Percentiles rank a stretch among this genome's conserved stretches.
These are phyloP conservation scores for Neofusicoccum ribis DNA, from an alignment of 2,329 filamentous ascomycete species.

Conservation along the genomic window DNA sequence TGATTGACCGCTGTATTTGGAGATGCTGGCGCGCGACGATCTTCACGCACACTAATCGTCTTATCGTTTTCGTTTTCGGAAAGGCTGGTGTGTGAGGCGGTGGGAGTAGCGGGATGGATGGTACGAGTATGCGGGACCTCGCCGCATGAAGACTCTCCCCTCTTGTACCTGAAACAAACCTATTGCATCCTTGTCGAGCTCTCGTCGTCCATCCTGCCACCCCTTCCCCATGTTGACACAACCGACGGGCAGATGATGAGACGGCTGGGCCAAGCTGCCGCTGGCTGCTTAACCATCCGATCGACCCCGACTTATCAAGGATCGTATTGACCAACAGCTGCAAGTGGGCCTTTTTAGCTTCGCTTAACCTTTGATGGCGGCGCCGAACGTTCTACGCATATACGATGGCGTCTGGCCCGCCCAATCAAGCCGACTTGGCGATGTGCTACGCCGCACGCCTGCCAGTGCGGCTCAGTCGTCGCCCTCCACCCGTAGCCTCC, in stretches of 20 bases:
- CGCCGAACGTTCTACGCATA: not conserved
- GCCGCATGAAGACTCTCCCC: not conserved
- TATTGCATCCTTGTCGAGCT: not conserved
- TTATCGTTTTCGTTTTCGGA: no score
- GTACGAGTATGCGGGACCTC: no score
- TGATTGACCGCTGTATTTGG: no score
- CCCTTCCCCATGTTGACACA: no score
- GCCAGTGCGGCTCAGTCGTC: slow-evolving; percentile 2
- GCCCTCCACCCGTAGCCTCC: not conserved
- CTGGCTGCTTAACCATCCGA: not conserved
- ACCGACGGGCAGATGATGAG: not conserved
- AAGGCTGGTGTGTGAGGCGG: no score
- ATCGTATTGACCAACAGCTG: not conserved
- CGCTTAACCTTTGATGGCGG: not conserved
- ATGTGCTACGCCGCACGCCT: slow-evolving; percentile 10
- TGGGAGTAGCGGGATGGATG: no score
- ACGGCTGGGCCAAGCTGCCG: not conserved
- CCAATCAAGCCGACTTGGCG: slow-evolving; percentile 5
- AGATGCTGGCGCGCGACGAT: no score
- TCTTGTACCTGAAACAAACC: not conserved
- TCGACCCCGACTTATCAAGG: not conserved
- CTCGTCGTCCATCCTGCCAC: no score
- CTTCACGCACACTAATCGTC: no score
- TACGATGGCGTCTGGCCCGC: not conserved
- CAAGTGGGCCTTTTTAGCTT: not conserved